A percentile compares a stretch with the other conserved stretches of the same genome.
Evolutionary conservation across 2,329 filamentous ascomycete genomes (phyloP).

Genomic region (Escovopsis sp.): DNA sequence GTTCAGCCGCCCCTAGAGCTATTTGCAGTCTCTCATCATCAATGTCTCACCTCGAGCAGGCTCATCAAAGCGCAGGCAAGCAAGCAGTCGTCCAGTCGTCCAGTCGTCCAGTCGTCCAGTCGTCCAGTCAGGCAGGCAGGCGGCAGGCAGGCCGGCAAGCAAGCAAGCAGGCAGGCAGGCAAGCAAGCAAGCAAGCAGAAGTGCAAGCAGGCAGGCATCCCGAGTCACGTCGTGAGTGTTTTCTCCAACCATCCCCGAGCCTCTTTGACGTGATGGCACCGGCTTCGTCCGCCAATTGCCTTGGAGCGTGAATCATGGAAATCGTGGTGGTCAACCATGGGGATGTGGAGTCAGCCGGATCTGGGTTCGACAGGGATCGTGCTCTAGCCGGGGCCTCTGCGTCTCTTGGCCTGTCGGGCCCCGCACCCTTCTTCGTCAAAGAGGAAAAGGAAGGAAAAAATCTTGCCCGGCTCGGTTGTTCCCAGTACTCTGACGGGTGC

Average conservation of each 20-base stretch:
- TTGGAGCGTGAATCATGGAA: conserved; percentile 11
- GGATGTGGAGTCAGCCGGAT: conserved; percentile 8
- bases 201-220: conserved; percentile 8
- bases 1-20: neutral
- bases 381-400: conserved; percentile 8
- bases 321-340: conserved; percentile 4
- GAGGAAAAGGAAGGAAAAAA: too few relatives aligned
- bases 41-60: conserved; percentile 10
- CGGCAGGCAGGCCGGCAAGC: conserved; percentile 1
- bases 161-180: conserved; percentile 9
- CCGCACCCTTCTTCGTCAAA: conserved; percentile 4
- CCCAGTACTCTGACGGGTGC: too few relatives aligned
- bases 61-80: too few relatives aligned
- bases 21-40: neutral
- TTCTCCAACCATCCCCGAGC: too few relatives aligned
- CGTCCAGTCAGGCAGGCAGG: neutral
- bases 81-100: too few relatives aligned
- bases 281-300: conserved; percentile 14
- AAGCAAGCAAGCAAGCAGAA: neutral
- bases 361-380: conserved; percentile 11
- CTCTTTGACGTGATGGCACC: too few relatives aligned
- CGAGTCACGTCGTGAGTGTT: neutral
- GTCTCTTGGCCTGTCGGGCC: conserved; percentile 5
- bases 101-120: too few relatives aligned
- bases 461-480: conserved; percentile 6